Conservation (phyloP, 2,329 filamentous ascomycete genomes). For the Alternaria sp. region DNA sequence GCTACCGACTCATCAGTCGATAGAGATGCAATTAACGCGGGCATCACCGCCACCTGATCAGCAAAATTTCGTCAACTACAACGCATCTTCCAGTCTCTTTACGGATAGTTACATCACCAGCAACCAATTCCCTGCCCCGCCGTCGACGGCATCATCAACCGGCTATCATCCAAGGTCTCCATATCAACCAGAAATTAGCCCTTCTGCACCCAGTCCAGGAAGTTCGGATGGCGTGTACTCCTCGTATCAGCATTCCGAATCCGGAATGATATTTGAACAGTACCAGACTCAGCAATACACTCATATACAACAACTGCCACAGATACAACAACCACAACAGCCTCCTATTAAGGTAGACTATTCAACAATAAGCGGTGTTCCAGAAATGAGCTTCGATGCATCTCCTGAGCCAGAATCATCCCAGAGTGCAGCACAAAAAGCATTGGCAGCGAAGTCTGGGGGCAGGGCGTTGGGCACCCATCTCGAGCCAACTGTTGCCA, state of each 20-base stretch:
- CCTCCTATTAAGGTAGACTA: conserved; percentile 18
- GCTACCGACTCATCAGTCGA: conserved; percentile 29
- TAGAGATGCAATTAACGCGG: conserved; percentile 34
- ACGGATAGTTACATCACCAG: conserved; percentile 37
- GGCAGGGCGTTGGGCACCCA: conserved; percentile 52
- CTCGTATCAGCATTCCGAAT: conserved; percentile 40
- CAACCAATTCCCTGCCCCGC: conserved; percentile 28
- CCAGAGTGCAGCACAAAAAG: conserved; percentile 32
- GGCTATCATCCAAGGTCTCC: conserved; percentile 29
- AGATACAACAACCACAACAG: conserved; percentile 11
- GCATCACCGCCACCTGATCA: conserved; percentile 39
- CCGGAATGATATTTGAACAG: conserved; percentile 33
- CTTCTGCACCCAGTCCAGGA: conserved; percentile 43
- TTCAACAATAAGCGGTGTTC: conserved; percentile 20
- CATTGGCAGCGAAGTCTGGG: conserved; percentile 42
- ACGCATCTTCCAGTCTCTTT: conserved; percentile 36
- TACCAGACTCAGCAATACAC: conserved; percentile 24
- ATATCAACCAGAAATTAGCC: conserved; percentile 36
- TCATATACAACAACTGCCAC: conserved; percentile 11
- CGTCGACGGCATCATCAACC: conserved; percentile 36
- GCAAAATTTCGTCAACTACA: conserved; percentile 41
- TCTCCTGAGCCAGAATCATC: conserved; percentile 41
- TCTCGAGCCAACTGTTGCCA: conserved; percentile 48
- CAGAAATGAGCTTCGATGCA: conserved; percentile 33
- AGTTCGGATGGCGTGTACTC: conserved; percentile 43